Base-by-base conservation (phyloP, 306 rosid species). In the Gastrolobium bilobum region DNA sequence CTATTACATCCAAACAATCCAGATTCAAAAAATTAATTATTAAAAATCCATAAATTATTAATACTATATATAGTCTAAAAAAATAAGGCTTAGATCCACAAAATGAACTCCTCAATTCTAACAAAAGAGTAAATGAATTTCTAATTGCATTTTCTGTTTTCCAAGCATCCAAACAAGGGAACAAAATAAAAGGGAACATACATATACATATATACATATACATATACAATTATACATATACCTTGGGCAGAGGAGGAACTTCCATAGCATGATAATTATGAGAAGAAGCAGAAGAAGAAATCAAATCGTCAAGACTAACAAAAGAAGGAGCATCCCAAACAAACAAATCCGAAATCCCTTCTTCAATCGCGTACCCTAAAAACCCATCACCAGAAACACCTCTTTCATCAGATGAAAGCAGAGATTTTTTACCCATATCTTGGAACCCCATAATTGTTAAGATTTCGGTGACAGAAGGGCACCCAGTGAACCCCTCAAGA, bases 191-290 rank as follows among this genome's bases (percentile, higher is more conserved):
- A 1, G 44, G 6, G 4, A 31, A 52, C 20, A 52, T 20, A 20
- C 26, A 50, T 3, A 29, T 1, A 5, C 26, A 67, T 9, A 52
- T 5, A 10, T 6, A 54, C 26, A n/a, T n/a, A n/a, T 52, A n/a
- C 15, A 20, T 15, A 1, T 7, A 5, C 7, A 10, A 4, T 0
- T n/a, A 10, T 13, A 29, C 10, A 14, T 30, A 35, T 75, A 93
- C 98, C 97, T 91, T 94, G 8, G 92, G 95, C 66, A 90, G 68
- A 71, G 92, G 94, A 82, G 97, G 98, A 83, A 91, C 90, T 65
- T 86, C 91, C 92, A 90, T 87, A 74, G 98, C 96, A 60, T 85
- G 83, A 86, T 69, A 89, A 20, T 78, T 83, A 52, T 83, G 94
- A 30, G 86, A 77, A 61, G 93, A 80, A 81, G 74, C 71, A 4